These are phyloP conservation scores for Debaryomyces subglobosus DNA, from an alignment of 1,139 yeast species.

Conservation along the genomic window DNA sequence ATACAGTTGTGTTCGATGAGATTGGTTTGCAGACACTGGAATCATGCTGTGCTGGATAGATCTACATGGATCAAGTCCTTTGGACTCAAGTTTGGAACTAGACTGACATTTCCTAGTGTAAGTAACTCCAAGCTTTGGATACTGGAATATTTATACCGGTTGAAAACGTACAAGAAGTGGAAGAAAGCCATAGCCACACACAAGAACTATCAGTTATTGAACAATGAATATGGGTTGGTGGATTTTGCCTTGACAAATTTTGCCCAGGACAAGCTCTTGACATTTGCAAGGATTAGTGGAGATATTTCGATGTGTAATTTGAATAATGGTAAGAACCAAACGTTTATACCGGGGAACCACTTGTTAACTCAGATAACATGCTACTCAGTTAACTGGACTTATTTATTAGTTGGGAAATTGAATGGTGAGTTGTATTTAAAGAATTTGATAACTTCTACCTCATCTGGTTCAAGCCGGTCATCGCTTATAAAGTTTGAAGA, in stretches of 20 bases:
- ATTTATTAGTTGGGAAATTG: constrained; percentile 32
- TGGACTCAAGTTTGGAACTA: constrained; percentile 44
- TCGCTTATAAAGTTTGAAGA: constrained; percentile 21
- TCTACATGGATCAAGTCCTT: constrained; percentile 66
- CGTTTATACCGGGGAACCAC: constrained; percentile 40
- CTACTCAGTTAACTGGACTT: constrained; percentile 37
- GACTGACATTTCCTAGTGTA: constrained; percentile 55
- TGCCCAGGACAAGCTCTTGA: constrained; percentile 37
- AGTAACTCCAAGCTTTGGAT: constrained; percentile 57
- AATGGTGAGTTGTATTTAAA: constrained; percentile 36
- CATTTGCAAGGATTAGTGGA: constrained; percentile 37
- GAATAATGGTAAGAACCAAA: constrained; percentile 44
- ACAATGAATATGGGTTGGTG: constrained; percentile 28
- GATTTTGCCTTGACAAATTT: constrained; percentile 41
- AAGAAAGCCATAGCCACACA: constrained; percentile 45
- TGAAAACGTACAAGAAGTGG: constrained; percentile 52
- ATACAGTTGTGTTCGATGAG: constrained; percentile 52
- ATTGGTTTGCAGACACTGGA: constrained; percentile 58
- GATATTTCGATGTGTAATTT: constrained; percentile 42
- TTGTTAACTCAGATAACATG: constrained; percentile 24
- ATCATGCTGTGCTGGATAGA: constrained; percentile 54
- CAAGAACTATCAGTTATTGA: constrained; percentile 34
- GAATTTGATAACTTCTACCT: constrained; percentile 38
- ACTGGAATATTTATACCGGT: constrained; percentile 56
- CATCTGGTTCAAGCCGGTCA: constrained; percentile 28